These are phyloP conservation scores for Calonectria naviculata DNA, from an alignment of 2,329 filamentous ascomycete genomes.

Conservation along the genomic window DNA sequence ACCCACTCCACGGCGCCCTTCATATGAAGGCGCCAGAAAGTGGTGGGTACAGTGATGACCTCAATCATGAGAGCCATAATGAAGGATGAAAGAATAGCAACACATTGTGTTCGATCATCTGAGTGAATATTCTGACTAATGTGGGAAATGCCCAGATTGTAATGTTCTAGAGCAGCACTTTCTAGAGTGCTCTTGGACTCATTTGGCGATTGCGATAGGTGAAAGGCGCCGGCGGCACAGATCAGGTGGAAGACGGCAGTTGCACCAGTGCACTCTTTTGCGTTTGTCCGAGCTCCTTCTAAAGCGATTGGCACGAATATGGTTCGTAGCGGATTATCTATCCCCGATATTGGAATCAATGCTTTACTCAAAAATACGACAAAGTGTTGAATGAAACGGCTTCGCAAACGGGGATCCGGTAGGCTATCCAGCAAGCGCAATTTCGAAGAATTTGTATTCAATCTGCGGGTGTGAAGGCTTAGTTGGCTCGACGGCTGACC, in stretches of 20 bases:
- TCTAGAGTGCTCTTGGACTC: neutral
- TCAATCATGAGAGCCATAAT: neutral
- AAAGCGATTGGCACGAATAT: constrained; percentile 1
- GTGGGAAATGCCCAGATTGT: constrained; percentile 6
- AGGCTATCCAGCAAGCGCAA: neutral
- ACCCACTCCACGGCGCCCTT: constrained; percentile 10
- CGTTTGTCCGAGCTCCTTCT: neutral
- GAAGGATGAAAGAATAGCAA: neutral
- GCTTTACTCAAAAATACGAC: neutral
- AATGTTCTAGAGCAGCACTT: neutral
- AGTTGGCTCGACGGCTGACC: neutral
- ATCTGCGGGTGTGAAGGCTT: neutral
- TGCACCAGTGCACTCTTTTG: neutral
- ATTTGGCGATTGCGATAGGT: neutral
- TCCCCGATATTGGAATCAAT: neutral
- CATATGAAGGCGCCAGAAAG: constrained; percentile 7
- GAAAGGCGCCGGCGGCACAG: neutral
- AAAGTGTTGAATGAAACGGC: neutral
- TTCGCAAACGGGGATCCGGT: neutral
- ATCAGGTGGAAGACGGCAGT: neutral
- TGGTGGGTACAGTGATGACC: neutral
- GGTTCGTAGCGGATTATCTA: neutral
- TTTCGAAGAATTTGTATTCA: neutral
- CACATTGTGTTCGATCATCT: neutral
- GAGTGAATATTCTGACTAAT: neutral